Conservation (phyloP, 441 rosid genomes). For the Adansonia grandidieri region DNA sequence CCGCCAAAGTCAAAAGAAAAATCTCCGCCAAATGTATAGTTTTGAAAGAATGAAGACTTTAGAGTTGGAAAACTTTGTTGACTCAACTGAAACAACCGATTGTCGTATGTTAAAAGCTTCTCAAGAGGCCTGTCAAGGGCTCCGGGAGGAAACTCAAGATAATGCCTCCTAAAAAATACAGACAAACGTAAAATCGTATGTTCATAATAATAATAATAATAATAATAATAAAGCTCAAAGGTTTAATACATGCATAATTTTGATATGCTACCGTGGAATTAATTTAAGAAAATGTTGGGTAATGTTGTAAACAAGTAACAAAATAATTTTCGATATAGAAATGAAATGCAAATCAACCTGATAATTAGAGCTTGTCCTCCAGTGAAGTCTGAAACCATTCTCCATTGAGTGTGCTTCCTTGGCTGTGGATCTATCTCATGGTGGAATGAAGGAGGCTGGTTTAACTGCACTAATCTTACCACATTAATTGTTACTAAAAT, state of each 20-base stretch:
- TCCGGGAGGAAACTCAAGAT: conserved; percentile 43
- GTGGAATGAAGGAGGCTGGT: conserved; percentile 44
- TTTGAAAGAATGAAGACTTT: conserved; percentile 29
- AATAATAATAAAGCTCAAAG: too few relatives aligned
- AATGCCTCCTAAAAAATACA: conserved; percentile 43
- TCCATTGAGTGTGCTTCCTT: conserved; percentile 63
- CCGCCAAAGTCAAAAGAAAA: neutral
- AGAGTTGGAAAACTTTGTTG: conserved; percentile 37
- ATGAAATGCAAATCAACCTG: conserved; percentile 37
- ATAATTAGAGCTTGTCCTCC: conserved; percentile 44
- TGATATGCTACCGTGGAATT: too few relatives aligned
- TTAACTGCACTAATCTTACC: conserved; percentile 9
- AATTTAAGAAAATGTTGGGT: too few relatives aligned
- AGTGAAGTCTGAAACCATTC: conserved; percentile 48
- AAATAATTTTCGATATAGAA: too few relatives aligned
- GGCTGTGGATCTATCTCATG: conserved; percentile 59
- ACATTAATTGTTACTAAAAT: too few relatives aligned
- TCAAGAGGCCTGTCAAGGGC: conserved; percentile 41
- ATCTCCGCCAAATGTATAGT: neutral
- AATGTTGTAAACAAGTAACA: too few relatives aligned
- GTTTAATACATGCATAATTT: too few relatives aligned
- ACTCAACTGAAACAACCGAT: conserved; percentile 34
- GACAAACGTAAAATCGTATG: neutral
- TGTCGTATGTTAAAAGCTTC: conserved; percentile 47
- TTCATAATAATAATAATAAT: too few relatives aligned